Conservation (phyloP, 208 protist genomes). For the Acanthamoeba castellanii region DNA sequence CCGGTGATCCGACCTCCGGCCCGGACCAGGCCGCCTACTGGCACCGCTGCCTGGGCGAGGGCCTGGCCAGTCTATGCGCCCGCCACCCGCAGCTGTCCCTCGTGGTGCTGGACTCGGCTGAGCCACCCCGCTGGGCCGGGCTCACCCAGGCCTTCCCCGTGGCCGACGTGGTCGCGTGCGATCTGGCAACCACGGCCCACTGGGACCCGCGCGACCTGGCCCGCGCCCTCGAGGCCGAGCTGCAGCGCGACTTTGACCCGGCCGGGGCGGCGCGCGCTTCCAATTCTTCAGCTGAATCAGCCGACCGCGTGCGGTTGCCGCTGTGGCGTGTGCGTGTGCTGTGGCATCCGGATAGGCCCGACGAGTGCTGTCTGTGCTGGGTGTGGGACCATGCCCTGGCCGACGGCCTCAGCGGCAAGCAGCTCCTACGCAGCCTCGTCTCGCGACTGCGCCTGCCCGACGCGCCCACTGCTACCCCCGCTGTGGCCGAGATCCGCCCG, state of each 20-base stretch:
- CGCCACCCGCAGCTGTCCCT: not conserved
- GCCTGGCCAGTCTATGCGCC: not conserved
- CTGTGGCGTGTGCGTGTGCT: slow-evolving; percentile 22
- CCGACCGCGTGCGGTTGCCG: not conserved
- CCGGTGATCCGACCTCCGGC: not conserved
- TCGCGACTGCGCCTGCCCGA: not conserved
- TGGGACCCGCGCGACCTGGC: not conserved
- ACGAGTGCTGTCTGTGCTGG: slow-evolving; percentile 39
- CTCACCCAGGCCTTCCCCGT: not conserved
- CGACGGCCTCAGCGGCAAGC: slow-evolving; percentile 49
- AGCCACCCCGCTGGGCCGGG: not conserved
- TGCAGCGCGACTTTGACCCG: slow-evolving; percentile 21
- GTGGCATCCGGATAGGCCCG: not conserved
- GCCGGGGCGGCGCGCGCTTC: not conserved
- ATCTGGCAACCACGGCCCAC: not conserved
- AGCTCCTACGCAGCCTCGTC: not conserved
- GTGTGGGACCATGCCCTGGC: slow-evolving; percentile 36
- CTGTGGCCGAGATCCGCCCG: not conserved
- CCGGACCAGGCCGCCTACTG: not conserved
- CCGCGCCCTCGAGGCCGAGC: not conserved
- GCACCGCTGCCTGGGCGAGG: not conserved
- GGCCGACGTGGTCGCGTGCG: not conserved
- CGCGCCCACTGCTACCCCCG: not conserved
- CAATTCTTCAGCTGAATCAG: too few relatives aligned
- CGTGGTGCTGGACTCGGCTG: not conserved